phyloP scores from a whole-genome alignment of 805 yeast genomes.

The Saccharomycopsis capsularis region DNA sequence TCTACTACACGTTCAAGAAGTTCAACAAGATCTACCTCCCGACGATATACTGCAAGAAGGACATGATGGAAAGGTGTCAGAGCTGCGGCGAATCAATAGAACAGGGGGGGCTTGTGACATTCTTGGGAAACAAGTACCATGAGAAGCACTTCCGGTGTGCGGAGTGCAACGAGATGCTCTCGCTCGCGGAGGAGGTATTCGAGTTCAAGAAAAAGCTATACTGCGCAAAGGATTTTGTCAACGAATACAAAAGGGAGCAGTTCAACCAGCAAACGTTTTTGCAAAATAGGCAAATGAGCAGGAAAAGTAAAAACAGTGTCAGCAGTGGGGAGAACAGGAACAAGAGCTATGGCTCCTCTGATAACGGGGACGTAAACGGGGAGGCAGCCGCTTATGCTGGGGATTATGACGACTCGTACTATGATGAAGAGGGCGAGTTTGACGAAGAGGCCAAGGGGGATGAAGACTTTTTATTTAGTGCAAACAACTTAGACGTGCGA shows the following conservation, averaged over 20 bases:
- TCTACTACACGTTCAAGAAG: conserved; percentile 19
- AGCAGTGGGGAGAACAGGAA: conserved; percentile 1
- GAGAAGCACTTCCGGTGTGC: conserved; percentile 18
- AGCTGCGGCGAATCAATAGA: conserved; percentile 14
- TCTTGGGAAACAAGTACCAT: conserved; percentile 17
- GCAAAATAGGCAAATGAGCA: neutral
- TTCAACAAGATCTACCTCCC: conserved; percentile 17
- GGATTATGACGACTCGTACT: neutral
- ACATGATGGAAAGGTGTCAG: conserved; percentile 16
- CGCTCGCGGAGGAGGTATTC: conserved; percentile 6
- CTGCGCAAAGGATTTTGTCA: conserved; percentile 13
- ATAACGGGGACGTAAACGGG: neutral
- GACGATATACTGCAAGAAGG: conserved; percentile 20
- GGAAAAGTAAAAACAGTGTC: neutral
- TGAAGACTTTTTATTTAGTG: neutral
- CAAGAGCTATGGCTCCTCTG: neutral
- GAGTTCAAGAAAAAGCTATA: conserved; percentile 13
- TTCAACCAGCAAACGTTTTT: neutral
- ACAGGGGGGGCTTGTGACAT: conserved; percentile 17
- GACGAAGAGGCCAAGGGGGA: conserved; percentile 7
- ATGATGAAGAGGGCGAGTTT: conserved; percentile 3
- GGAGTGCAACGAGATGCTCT: conserved; percentile 6
- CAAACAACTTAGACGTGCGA: conserved; percentile 13
- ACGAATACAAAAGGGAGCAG: conserved; percentile 10
- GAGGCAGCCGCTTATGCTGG: neutral